Base-by-base conservation (phyloP, 1,139 yeast species). In the Saccharomyces hybrid region DNA sequence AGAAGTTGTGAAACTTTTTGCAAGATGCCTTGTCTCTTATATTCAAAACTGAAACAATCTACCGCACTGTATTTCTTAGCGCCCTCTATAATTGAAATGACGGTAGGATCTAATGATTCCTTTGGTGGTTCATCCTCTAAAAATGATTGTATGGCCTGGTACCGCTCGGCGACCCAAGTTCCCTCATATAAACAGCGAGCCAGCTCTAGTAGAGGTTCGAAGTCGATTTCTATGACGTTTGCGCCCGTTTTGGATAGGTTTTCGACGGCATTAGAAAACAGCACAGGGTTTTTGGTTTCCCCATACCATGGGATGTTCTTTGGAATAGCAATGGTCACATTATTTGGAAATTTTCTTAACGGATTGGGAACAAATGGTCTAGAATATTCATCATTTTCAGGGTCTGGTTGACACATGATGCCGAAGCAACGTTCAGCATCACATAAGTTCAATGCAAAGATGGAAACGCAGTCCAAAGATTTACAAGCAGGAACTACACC, bases 401-500 rank as follows among this genome's bases (percentile, higher is more conserved):
- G 69, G 69, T 93, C 98, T 51, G 81, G 81, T 60, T 83, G 71
- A 9, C 95, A 90, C 76, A 88, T 75, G 51, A 88, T 71, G 56
- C 79, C 77, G 69, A 89, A 86, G 23, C 83, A 79, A 41, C 80
- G 69, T 73, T 90, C 96, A 23, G 97, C 97, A 70, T 93, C 99
- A 50, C 78, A 76, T 58, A 91, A 72, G 60, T 83, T 87, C 58
- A 86, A 74, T 0, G 97, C 75, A 69, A 93, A 90, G 48, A 91
- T 78, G 14, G 96, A 88, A 25, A 89, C 95, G 72, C 97, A 88
- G 71, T 93, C 99, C 58, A 93, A 78, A 1, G 97, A 88, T 70
- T 86, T 88, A 73, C 98, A 91, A 14, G 98, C 98, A n/a, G 98
- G 98, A 5, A 93, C 95, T 27, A 93, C 96, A 54, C 98, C 98